Conservation (phyloP, 2,329 filamentous ascomycete genomes). For the Sarocladiaceae sp. region DNA sequence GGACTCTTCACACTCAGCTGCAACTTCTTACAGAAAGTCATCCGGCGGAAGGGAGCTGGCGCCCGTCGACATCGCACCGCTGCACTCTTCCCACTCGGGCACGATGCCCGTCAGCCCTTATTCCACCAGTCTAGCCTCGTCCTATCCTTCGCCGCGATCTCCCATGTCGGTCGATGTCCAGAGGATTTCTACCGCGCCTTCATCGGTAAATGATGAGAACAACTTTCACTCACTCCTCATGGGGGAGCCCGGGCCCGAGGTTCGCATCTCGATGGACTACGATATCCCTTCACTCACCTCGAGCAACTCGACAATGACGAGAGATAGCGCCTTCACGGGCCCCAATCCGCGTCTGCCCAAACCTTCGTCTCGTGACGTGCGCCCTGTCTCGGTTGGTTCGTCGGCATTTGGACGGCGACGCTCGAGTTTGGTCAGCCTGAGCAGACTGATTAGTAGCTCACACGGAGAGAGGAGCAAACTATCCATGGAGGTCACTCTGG, state of each 20-base stretch:
- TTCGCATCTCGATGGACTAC: constrained; percentile 60
- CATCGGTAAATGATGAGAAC: constrained; percentile 65
- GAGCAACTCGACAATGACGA: constrained; percentile 70
- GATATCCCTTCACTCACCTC: constrained; percentile 70
- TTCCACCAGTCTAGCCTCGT: constrained; percentile 57
- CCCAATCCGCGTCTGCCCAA: constrained; percentile 41
- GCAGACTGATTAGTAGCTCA: constrained; percentile 67
- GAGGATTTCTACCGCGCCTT: constrained; percentile 67
- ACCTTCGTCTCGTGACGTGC: constrained; percentile 44
- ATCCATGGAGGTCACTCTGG: constrained; percentile 58
- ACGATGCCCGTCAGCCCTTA: constrained; percentile 56
- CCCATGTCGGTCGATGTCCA: constrained; percentile 65
- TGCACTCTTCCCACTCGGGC: constrained; percentile 37
- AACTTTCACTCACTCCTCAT: constrained; percentile 64
- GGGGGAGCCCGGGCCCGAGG: constrained; percentile 67
- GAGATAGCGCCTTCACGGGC: constrained; percentile 49
- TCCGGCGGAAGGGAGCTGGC: constrained; percentile 38
- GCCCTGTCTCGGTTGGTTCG: constrained; percentile 56
- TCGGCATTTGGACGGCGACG: constrained; percentile 62
- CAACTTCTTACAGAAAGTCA: constrained; percentile 38
- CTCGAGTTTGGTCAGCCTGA: constrained; percentile 70
- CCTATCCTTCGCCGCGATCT: constrained; percentile 64
- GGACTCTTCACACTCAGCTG: constrained; percentile 33
- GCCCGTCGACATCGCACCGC: constrained; percentile 43
- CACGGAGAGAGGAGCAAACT: constrained; percentile 71